Conservation (phyloP, 2,329 filamentous ascomycete genomes). For the Exophiala lecanii-corni region DNA sequence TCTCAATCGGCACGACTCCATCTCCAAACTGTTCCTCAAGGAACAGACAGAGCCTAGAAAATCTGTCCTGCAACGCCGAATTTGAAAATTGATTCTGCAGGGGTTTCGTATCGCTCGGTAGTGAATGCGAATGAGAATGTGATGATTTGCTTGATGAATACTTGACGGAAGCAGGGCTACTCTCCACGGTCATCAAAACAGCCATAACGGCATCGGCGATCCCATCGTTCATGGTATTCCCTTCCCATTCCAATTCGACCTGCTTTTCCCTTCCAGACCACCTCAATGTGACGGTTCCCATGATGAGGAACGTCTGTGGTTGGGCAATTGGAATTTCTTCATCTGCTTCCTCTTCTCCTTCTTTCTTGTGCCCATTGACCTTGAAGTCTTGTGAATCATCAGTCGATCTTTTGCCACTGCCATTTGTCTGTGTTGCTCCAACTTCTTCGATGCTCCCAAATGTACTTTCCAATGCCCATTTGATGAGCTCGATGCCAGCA, state of each 20-base stretch:
- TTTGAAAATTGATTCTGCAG: conserved; percentile 67
- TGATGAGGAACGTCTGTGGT: conserved; percentile 58
- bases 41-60: conserved; percentile 87
- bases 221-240: conserved; percentile 94
- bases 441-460: conserved; percentile 75
- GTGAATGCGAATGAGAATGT: conserved; percentile 43
- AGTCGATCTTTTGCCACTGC: conserved; percentile 28
- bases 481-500: conserved; percentile 84
- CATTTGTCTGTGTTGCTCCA: conserved; percentile 24
- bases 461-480: conserved; percentile 89
- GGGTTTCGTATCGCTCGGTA: conserved; percentile 18
- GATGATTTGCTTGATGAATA: conserved; percentile 52
- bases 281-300: conserved; percentile 84
- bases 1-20: conserved; percentile 71
- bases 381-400: conserved; percentile 27
- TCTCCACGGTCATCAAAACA: conserved; percentile 86
- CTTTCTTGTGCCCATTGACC: conserved; percentile 35
- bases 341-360: conserved; percentile 37
- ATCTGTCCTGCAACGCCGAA: conserved; percentile 67
- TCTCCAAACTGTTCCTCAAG: conserved; percentile 95
- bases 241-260: conserved; percentile 93
- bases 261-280: conserved; percentile 68
- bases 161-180: conserved; percentile 89
- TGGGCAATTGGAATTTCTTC: conserved; percentile 40
- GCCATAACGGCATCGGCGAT: conserved; percentile 97